phyloP scores from a whole-genome alignment of 805 yeast genomes.

The Metschnikowia santaceciliae region DNA sequence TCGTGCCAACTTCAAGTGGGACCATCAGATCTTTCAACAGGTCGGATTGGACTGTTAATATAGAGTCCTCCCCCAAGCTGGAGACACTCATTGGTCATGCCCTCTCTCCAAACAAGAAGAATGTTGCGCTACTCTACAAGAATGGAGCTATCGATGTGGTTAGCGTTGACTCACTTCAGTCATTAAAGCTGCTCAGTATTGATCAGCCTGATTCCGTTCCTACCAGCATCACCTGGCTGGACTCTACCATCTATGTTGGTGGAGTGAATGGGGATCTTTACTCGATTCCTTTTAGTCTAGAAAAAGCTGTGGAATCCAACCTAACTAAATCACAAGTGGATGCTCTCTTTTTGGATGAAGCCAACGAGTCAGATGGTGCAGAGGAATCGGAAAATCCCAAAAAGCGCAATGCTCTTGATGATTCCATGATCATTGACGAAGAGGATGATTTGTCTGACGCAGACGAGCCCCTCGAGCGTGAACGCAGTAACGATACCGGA shows the following conservation, averaged over 20 bases:
- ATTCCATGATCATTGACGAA: slow-evolving; percentile 29
- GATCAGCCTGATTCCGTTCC: slow-evolving; percentile 25
- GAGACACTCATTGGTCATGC: slow-evolving; percentile 40
- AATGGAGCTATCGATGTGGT: slow-evolving; percentile 53
- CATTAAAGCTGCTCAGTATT: slow-evolving; percentile 21
- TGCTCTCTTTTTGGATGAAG: slow-evolving; percentile 17
- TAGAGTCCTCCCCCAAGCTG: slow-evolving; percentile 1
- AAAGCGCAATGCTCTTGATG: slow-evolving; percentile 28
- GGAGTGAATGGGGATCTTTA: slow-evolving; percentile 40
- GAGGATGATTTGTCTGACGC: slow-evolving; percentile 8
- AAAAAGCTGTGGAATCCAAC: slow-evolving; percentile 1
- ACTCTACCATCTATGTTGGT: slow-evolving; percentile 35
- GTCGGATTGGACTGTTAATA: slow-evolving; percentile 27
- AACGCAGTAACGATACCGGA: slow-evolving; percentile 9
- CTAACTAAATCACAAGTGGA: slow-evolving; percentile 10
- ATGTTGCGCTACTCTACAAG: slow-evolving; percentile 56
- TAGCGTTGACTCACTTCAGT: slow-evolving; percentile 39
- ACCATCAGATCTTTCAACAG: slow-evolving; percentile 45
- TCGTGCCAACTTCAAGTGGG: slow-evolving; percentile 55
- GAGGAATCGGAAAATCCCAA: slow-evolving; percentile 21
- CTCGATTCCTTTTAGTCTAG: slow-evolving; percentile 7
- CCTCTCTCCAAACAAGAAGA: slow-evolving; percentile 60
- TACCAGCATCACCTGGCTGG: slow-evolving; percentile 28
- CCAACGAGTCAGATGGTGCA: slow-evolving; percentile 15
- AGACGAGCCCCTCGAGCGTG: slow-evolving; percentile 6